Evolutionary conservation across 116 monocot species (phyloP).

Genomic region (Trichopus zeylanicus): DNA sequence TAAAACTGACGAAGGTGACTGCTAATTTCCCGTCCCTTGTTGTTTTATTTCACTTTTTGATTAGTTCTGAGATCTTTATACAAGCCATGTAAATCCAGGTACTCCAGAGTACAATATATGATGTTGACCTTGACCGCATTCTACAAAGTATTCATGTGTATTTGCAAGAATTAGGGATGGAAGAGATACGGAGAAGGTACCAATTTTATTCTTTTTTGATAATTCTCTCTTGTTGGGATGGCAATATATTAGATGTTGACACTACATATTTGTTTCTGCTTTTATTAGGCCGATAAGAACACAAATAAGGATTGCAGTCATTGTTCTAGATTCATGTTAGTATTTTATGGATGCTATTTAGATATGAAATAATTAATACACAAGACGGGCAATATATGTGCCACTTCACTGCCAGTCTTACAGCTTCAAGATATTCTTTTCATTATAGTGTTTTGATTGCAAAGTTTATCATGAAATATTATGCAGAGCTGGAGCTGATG

Average conservation of each 20-base stretch:
- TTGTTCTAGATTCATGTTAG: too few relatives aligned
- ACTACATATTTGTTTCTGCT: too few relatives aligned
- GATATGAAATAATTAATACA: too few relatives aligned
- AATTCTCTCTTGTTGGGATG: not conserved
- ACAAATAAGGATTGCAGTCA: too few relatives aligned
- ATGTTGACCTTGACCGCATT: conserved; percentile 94
- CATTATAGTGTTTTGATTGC: not conserved
- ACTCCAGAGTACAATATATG: conserved; percentile 81
- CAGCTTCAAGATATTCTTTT: too few relatives aligned
- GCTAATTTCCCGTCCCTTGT: too few relatives aligned
- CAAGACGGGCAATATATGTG: too few relatives aligned
- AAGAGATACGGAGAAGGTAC: conserved; percentile 92
- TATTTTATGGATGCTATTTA: too few relatives aligned
- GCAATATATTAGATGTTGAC: too few relatives aligned
- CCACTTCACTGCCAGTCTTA: too few relatives aligned
- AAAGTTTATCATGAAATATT: not conserved
- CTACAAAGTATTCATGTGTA: conserved; percentile 97
- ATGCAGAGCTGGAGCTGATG: conserved; percentile 92
- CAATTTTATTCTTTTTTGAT: conserved; percentile 9
- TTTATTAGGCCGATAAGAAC: too few relatives aligned
- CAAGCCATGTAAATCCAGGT: conserved; percentile 30
- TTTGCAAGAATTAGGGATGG: conserved; percentile 99
- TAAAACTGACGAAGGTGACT: conserved; percentile 92
- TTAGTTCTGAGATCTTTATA: not conserved
- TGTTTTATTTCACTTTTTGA: not conserved